These are phyloP conservation scores for Vigna angularis DNA, from an alignment of 306 rosid species.

Conservation along the genomic window DNA sequence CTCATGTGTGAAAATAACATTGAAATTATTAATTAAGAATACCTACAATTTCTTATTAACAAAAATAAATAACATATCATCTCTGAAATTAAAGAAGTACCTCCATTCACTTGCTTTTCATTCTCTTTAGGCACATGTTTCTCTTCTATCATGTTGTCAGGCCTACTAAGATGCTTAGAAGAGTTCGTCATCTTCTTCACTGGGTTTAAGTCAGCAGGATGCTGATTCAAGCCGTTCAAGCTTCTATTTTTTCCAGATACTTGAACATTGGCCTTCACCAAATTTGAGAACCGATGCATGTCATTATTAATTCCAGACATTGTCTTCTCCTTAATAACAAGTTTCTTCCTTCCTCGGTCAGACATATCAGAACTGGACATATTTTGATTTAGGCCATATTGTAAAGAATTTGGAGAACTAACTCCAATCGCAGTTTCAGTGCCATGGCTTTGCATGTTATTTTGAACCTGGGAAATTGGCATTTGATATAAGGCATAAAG, in stretches of 20 bases:
- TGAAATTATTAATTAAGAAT: conserved; percentile 23
- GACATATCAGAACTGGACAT: conserved; percentile 46
- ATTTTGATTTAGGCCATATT: conserved; percentile 47
- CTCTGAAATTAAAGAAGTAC: conserved; percentile 49
- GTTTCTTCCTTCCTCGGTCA: conserved; percentile 61
- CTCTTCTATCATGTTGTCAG: conserved; percentile 49
- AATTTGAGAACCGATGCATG: conserved; percentile 35
- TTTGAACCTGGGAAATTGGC: conserved; percentile 60
- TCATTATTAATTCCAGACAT: conserved; percentile 49
- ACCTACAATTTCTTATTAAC: conserved; percentile 16
- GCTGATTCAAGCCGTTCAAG: conserved; percentile 55
- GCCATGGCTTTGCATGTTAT: conserved; percentile 50
- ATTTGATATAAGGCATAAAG: conserved; percentile 60
- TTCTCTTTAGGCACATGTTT: conserved; percentile 55
- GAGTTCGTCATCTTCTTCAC: conserved; percentile 49
- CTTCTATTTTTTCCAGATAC: conserved; percentile 55
- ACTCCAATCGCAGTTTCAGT: conserved; percentile 51
- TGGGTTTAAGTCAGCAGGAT: conserved; percentile 48
- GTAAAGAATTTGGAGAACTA: conserved; percentile 45
- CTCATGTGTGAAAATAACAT: conserved; percentile 20
- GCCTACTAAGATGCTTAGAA: conserved; percentile 48
- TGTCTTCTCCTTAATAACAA: conserved; percentile 49
- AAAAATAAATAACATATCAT: conserved; percentile 26
- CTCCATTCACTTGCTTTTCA: conserved; percentile 53
- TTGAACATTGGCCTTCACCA: conserved; percentile 50